These are phyloP conservation scores for Fusarium sp. DNA, from an alignment of 2,329 filamentous ascomycete genomes.

Conservation along the genomic window DNA sequence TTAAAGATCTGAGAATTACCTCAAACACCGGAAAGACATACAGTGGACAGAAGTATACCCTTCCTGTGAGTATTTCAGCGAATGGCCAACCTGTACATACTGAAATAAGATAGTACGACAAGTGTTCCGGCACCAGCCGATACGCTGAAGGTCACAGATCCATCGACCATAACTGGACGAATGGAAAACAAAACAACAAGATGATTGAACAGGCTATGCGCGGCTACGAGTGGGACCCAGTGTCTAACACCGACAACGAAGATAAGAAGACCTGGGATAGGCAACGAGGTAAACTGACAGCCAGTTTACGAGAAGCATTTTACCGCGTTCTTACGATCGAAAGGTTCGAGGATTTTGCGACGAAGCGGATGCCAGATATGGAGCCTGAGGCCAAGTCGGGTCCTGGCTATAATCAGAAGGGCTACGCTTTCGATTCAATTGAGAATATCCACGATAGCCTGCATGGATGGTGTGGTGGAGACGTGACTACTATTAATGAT, in stretches of 20 bases:
- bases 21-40: not conserved
- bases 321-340: not conserved
- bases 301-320: not conserved
- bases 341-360: not conserved
- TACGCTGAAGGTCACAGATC: not conserved
- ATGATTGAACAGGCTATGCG: not conserved
- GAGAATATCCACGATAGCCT: not conserved
- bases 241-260: not conserved
- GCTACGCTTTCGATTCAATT: not conserved
- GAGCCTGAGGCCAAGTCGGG: not conserved
- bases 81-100: fast-evolving
- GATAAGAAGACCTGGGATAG: not conserved
- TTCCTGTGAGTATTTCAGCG: not conserved
- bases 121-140: not conserved
- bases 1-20: not conserved
- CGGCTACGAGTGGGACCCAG: not conserved
- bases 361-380: not conserved
- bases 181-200: not conserved
- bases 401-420: not conserved
- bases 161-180: not conserved
- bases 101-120: not conserved
- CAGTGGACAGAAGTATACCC: not conserved
- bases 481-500: not conserved
- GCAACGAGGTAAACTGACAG: not conserved
- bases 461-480: not conserved